Evolutionary conservation across 345 rosid species (phyloP).

Genomic region (Lenwebbia sp.): DNA sequence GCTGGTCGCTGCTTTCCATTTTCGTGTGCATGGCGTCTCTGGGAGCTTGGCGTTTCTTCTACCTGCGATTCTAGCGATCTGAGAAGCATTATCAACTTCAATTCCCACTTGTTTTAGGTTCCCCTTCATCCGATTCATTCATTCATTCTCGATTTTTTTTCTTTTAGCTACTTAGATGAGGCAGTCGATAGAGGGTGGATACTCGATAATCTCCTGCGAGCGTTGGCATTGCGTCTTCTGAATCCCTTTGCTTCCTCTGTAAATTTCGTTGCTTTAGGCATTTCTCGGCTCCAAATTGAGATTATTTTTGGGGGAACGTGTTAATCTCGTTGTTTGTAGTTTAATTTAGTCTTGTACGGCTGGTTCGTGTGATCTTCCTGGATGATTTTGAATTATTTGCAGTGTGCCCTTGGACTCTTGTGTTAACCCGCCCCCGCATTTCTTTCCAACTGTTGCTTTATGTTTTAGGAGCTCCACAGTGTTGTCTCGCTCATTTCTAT

Average conservation of each 20-base stretch:
- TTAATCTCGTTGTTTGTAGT: not conserved
- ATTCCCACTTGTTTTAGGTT: not conserved
- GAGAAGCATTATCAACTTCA: not conserved
- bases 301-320: not conserved
- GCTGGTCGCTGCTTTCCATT: not conserved
- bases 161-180: not conserved
- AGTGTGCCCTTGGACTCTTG: not conserved
- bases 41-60: not conserved
- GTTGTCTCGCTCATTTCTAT: not conserved
- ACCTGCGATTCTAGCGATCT: not conserved
- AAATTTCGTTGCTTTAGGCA: not conserved
- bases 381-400: not conserved
- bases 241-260: not conserved
- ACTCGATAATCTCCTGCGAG: not conserved
- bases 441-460: not conserved
- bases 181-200: not conserved
- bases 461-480: not conserved
- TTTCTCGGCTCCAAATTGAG: not conserved
- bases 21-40: not conserved
- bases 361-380: not conserved
- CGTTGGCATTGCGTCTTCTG: not conserved
- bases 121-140: not conserved
- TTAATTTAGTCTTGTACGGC: not conserved
- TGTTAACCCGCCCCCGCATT: not conserved
- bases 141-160: not conserved